phyloP scores from a whole-genome alignment of 1,284 basidiomycete species.

The Fomitiporia mediterranea region DNA sequence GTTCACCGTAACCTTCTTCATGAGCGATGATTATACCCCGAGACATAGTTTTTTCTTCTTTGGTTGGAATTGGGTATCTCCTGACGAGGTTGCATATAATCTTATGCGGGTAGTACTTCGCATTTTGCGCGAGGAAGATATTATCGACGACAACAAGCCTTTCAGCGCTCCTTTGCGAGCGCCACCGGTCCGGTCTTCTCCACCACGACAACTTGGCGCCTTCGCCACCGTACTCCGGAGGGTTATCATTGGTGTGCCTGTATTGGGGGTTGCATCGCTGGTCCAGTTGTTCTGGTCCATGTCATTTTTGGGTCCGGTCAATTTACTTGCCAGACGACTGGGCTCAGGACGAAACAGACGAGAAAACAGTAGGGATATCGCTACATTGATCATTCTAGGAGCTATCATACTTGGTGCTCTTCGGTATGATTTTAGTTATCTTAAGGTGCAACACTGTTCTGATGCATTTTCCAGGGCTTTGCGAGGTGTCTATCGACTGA shows the following conservation, averaged over 20 bases:
- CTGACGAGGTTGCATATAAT: slow-evolving; percentile 55
- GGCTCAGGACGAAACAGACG: slow-evolving; percentile 40
- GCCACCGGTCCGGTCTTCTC: slow-evolving; percentile 21
- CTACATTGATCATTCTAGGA: slow-evolving; percentile 56
- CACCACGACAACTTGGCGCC: slow-evolving; percentile 38
- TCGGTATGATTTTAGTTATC: slow-evolving; percentile 41
- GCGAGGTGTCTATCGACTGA: slow-evolving; percentile 62
- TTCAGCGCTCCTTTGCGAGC: slow-evolving; percentile 23
- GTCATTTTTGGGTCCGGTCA: slow-evolving; percentile 56
- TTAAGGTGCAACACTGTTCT: slow-evolving; percentile 9
- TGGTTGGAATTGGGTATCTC: slow-evolving; percentile 46
- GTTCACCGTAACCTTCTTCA: slow-evolving; percentile 63
- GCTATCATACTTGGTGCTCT: slow-evolving; percentile 60
- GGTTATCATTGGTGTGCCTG: slow-evolving; percentile 68
- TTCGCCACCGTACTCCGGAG: slow-evolving; percentile 55
- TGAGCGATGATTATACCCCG: slow-evolving; percentile 44
- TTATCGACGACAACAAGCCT: slow-evolving; percentile 38
- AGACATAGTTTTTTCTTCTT: slow-evolving; percentile 32
- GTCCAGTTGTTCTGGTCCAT: slow-evolving; percentile 63
- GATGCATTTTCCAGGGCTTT: slow-evolving; percentile 46
- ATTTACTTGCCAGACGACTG: slow-evolving; percentile 61
- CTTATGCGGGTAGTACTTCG: slow-evolving; percentile 60
- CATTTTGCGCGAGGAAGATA: slow-evolving; percentile 56
- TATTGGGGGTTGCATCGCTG: slow-evolving; percentile 71
- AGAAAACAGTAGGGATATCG: slow-evolving; percentile 54